Percentiles rank a stretch among this genome's conserved stretches.
Conservation (phyloP, 495 filamentous ascomycete species). For the Hyaloscypha variabilis region DNA sequence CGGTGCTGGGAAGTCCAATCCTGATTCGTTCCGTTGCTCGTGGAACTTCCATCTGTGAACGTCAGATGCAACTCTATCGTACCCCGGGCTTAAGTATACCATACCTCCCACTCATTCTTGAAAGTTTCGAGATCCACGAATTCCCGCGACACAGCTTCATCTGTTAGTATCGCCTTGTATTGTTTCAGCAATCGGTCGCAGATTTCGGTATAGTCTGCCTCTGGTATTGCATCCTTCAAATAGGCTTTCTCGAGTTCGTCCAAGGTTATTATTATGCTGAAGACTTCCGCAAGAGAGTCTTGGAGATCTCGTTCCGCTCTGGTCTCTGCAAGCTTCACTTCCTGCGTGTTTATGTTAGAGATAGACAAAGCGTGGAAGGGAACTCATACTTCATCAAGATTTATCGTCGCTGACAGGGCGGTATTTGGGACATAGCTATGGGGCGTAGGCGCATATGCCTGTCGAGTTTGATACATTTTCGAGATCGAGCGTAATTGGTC, state of each 20-base stretch:
- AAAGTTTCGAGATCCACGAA: conserved; percentile 94
- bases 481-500: background rate
- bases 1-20: conserved; percentile 75
- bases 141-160: conserved; percentile 78
- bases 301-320: conserved; percentile 88
- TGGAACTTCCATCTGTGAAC: conserved; percentile 82
- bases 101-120: conserved; percentile 87
- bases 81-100: conserved; percentile 33
- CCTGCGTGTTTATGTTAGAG: conserved; percentile 49
- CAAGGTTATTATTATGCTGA: conserved; percentile 94
- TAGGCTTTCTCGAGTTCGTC: conserved; percentile 97
- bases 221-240: conserved; percentile 91
- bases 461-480: conserved; percentile 40
- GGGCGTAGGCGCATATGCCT: conserved; percentile 83
- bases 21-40: conserved; percentile 90
- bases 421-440: conserved; percentile 87
- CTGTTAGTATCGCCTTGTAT: conserved; percentile 89
- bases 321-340: conserved; percentile 88
- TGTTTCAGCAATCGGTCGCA: conserved; percentile 93
- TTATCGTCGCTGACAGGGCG: conserved; percentile 81
- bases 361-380: background rate
- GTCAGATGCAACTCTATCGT: conserved; percentile 21
- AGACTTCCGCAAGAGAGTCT: conserved; percentile 95
- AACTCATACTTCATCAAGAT: conserved; percentile 81
- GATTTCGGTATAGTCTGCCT: conserved; percentile 92